Evolutionary conservation across 768 basidiomycete species (phyloP), one percentile per base, ranked within the genome.

Genomic region (Hericium coralloides): DNA sequence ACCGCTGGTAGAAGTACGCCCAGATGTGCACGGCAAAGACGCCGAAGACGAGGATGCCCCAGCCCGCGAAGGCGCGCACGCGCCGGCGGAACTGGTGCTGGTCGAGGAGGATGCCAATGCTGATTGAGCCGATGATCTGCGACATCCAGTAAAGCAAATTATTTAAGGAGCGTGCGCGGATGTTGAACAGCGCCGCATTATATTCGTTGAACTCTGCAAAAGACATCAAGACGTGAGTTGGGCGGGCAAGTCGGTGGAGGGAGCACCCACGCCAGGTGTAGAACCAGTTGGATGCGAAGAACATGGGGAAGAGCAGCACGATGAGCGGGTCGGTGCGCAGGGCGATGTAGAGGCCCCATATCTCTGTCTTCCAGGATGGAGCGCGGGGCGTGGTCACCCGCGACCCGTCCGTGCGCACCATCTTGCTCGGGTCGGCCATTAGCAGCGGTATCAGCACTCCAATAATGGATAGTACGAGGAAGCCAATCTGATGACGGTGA

Each of bases 241-340:
- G 2, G 15, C n/a, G 48, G 38, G 12, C n/a, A 67, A 2, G 15
- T 37, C 18, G 9, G 26, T 36, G 6, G 17, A 7, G 6, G 23
- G 17, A 10, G 4, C 0, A 69, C 84, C 65, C 59, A 88, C 87
- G 88, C 87, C 87, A 91, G 2, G 89, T 85, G 66, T 90, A 90
- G 71, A 90, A 90, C 80, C 86, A 91, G 68, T 91, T 91, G 43
- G 84, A 86, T 8, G 86, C 81, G 55, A 90, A 81, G 70, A 92
- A 91, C 84, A 92, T 87, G 14, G 90, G 91, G 74, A 92, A 88
- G 18, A 92, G 77, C 4, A 89, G 71, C 15, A 91, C 59, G 63
- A 93, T 81, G 71, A 77, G 74, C 0, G 87, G 87, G 64, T 92
- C 90, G 14, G 79, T 84, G 56, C 72, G 77, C 48, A 93, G 73